phyloP scores from a whole-genome alignment of 2,329 filamentous ascomycete species.

The Coniochaeta sp. region DNA sequence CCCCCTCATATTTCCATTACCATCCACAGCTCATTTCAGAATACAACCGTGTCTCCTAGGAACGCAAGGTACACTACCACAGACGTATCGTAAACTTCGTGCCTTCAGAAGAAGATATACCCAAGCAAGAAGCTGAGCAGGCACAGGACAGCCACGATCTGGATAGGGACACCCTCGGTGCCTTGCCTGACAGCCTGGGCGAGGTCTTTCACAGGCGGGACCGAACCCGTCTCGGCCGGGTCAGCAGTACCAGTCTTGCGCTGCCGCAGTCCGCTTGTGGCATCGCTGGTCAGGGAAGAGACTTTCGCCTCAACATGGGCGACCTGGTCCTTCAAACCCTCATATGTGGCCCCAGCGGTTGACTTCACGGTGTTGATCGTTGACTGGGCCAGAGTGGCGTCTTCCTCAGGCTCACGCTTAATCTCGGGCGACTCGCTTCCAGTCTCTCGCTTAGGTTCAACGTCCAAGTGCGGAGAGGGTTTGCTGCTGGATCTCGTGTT shows the following conservation, averaged over 20 bases:
- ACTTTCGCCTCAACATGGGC: constrained; percentile 68
- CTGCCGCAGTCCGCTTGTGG: constrained; percentile 60
- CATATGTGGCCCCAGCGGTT: constrained; percentile 14
- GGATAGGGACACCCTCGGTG: constrained; percentile 76
- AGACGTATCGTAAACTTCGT: neutral
- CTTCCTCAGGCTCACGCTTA: constrained; percentile 5
- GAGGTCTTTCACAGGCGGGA: constrained; percentile 28
- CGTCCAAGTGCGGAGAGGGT: constrained; percentile 5
- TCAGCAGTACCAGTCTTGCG: constrained; percentile 48
- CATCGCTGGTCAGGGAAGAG: constrained; percentile 57
- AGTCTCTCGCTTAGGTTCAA: constrained; percentile 11
- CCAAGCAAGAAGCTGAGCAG: constrained; percentile 87
- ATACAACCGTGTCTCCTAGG: neutral
- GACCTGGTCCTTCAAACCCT: constrained; percentile 20
- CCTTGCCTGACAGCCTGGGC: constrained; percentile 48
- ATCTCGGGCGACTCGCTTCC: constrained; percentile 2
- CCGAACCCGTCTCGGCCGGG: constrained; percentile 39
- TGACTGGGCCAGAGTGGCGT: constrained; percentile 8
- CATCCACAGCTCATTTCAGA: neutral
- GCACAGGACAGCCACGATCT: constrained; percentile 76
- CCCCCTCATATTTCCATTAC: neutral
- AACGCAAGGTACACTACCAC: neutral
- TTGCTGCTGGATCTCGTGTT: constrained; percentile 12
- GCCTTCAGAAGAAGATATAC: constrained; percentile 72
- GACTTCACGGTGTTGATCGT: constrained; percentile 12